Evolutionary conservation across 179 eudicot species (phyloP).

Genomic region (Camellia oleifera): DNA sequence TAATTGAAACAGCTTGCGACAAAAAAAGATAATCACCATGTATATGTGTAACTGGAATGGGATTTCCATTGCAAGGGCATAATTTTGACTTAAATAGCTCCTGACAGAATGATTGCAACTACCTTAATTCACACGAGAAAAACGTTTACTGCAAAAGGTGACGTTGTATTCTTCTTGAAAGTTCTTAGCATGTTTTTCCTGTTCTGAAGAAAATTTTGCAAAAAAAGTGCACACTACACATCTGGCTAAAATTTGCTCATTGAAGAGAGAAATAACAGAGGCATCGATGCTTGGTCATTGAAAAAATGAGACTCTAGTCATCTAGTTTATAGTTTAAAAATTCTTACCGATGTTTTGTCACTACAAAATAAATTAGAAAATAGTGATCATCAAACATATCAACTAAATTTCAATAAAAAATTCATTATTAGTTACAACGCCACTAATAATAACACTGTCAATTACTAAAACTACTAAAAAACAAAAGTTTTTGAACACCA

Average conservation of each 20-base stretch:
- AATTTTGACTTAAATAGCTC: neutral
- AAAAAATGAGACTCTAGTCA: neutral
- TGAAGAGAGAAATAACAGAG: neutral
- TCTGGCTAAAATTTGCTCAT: neutral
- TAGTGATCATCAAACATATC: neutral
- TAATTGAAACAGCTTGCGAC: neutral
- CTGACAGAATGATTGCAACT: neutral
- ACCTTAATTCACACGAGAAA: neutral
- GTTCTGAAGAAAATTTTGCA: neutral
- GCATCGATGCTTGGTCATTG: neutral
- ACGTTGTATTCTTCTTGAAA: too few species aligned
- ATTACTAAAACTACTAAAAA: neutral
- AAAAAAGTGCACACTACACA: neutral
- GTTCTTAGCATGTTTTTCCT: neutral
- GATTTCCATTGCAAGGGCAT: neutral
- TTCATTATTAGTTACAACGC: neutral
- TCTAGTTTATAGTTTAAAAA: neutral
- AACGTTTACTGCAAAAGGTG: neutral
- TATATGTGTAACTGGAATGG: neutral
- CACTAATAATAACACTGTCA: neutral
- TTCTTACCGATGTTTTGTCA: neutral
- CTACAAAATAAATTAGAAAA: neutral
- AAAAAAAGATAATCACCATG: neutral
- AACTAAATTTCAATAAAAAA: neutral
- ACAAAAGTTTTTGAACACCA: neutral